Percentiles rank a stretch among this genome's conserved stretches.
Conservation (phyloP, 768 basidiomycete genomes). For the Dendrothele bispora region DNA sequence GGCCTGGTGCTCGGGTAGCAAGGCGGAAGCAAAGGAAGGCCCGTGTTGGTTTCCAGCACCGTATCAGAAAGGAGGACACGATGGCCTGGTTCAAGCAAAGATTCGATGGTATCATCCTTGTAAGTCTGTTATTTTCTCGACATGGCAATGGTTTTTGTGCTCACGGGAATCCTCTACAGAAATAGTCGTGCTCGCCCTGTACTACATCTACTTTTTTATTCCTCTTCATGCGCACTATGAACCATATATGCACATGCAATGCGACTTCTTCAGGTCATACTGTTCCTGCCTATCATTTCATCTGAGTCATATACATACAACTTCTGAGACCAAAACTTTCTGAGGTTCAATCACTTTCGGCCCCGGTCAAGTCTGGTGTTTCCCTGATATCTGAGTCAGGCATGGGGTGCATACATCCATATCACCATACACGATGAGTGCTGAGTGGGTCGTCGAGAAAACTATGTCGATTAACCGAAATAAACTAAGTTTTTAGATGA, state of each 20-base stretch:
- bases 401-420: no score
- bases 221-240: constrained; percentile 5
- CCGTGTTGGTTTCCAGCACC: constrained; percentile 84
- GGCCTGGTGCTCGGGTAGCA: constrained; percentile 90
- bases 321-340: no score
- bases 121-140: constrained; percentile 34
- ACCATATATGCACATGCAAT: constrained; percentile 4
- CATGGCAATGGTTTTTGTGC: not conserved
- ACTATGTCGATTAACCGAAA: no score
- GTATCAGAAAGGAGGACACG: constrained; percentile 94
- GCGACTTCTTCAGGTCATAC: no score
- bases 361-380: no score
- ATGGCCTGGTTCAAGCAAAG: constrained; percentile 99
- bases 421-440: no score
- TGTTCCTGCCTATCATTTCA: no score
- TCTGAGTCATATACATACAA: no score
- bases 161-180: constrained; percentile 6
- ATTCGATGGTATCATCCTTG: constrained; percentile 96
- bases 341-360: no score
- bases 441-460: no score
- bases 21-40: constrained; percentile 88
- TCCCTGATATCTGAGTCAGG: no score
- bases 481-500: no score
- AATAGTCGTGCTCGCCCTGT: constrained; percentile 8
- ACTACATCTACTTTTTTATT: not conserved